phyloP scores from a whole-genome alignment of 108 stramenopile genomes.

The Nannochloropsis oceanica region DNA sequence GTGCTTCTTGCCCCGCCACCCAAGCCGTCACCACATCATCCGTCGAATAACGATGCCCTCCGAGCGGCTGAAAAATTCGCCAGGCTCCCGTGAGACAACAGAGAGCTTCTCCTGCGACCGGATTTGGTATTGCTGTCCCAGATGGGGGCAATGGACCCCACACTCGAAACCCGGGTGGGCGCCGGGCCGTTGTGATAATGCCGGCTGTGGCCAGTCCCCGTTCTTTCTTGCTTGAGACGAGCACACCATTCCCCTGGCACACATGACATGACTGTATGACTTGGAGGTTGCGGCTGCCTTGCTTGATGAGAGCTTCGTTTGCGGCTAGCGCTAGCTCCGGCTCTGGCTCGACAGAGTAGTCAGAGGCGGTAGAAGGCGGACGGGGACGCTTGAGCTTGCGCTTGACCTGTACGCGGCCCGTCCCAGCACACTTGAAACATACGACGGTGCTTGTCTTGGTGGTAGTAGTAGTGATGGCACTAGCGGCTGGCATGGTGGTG shows the following conservation, averaged over 20 bases:
- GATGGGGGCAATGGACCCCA: neutral
- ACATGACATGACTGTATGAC: neutral
- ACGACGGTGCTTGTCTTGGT: neutral
- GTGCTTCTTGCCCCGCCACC: conserved; percentile 33
- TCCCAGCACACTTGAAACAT: neutral
- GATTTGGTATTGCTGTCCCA: neutral
- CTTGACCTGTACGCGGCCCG: neutral
- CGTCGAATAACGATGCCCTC: conserved; percentile 54
- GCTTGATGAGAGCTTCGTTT: neutral
- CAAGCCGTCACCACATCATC: conserved; percentile 56
- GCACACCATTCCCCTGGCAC: neutral
- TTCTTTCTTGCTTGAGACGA: neutral
- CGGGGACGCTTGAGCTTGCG: neutral
- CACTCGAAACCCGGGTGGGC: neutral
- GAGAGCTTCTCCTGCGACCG: conserved; percentile 42
- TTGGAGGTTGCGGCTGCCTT: neutral
- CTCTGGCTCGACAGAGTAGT: neutral
- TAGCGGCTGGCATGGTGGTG: no score
- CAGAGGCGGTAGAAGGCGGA: neutral
- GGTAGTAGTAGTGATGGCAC: no score
- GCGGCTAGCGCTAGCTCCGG: neutral
- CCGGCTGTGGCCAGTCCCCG: neutral
- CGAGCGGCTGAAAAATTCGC: conserved; percentile 51
- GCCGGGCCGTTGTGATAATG: neutral
- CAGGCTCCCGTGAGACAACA: conserved; percentile 51